Base-by-base conservation (phyloP, 108 stramenopile genomes). In the Epipyxis sp. region DNA sequence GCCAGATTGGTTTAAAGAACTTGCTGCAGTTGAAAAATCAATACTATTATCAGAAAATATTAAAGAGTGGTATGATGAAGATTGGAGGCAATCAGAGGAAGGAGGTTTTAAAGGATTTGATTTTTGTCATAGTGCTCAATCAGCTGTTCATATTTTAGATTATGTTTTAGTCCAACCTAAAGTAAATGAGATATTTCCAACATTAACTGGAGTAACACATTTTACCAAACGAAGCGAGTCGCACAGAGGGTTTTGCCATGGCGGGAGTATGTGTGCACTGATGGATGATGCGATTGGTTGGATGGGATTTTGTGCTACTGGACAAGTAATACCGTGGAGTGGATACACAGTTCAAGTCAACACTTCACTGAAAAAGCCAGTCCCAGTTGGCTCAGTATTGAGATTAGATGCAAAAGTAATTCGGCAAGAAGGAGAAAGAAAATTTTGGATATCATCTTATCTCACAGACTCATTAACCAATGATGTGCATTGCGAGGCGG, bases 211-310 rank as follows among this genome's bases (percentile, higher is more conserved):
- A 10, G 77, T 91, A 40, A 90, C 85, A 0, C 89, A 90, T 59
- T 93, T 92, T 79, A 90, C 89, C 43, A 61, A 39, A 35, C 46
- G 59, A 27, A 89, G 91, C n/a, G 93, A 93, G 77, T 87, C 85
- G n/a, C 93, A 93, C 76, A 68, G 69, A 43, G 91, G 91, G n/a
- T 84, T 74, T 46, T 93, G 91, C 77, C 93, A 93, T 76, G 93
- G 93, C 30, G 93, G 93, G 6, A 82, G 84, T 68, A 91, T 92
- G 90, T 89, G 87, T 2, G 74, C 83, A 44, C 42, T 89, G 10
- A 87, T 93, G 88, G 93, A 93, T 76, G 93, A 93, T 87, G 83
- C 90, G 42, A 83, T 91, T 77, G 93, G 93, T 35, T 91, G 90
- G 90, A 79, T 84, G n/a, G 90, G 88, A 0, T 93, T 93, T 83